phyloP scores from a whole-genome alignment of 345 rosid genomes.

The Lagerstroemia speciosa region DNA sequence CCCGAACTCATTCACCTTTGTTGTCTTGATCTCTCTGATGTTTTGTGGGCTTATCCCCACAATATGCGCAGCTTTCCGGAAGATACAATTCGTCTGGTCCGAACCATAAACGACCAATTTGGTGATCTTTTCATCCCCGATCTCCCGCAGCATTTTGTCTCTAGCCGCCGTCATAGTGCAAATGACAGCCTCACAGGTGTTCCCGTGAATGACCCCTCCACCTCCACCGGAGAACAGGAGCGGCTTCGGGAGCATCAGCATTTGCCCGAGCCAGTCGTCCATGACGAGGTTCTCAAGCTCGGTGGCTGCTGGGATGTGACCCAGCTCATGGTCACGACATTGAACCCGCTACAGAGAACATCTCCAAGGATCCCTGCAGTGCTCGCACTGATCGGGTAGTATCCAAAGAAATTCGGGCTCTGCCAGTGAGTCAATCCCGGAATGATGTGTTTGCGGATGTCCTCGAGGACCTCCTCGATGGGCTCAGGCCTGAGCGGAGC shows the following conservation, averaged over 20 bases:
- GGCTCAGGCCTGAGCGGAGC: conserved; percentile 27
- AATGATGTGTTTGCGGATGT: conserved; percentile 20
- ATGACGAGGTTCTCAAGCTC: no score
- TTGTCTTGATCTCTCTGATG: conserved; percentile 28
- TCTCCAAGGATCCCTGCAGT: conserved; percentile 26
- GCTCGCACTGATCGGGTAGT: conserved; percentile 23
- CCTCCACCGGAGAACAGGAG: no score
- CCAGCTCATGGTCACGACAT: no score
- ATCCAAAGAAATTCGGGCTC: conserved; percentile 31
- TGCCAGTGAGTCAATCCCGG: conserved; percentile 43
- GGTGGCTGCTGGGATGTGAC: no score
- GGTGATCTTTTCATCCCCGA: conserved; percentile 47
- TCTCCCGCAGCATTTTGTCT: conserved; percentile 14
- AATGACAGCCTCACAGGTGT: conserved; percentile 30
- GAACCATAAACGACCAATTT: no score
- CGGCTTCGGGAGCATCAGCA: no score
- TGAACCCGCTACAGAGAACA: conserved; percentile 27
- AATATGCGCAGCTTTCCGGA: no score
- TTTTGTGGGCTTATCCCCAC: no score
- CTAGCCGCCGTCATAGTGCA: conserved; percentile 28
- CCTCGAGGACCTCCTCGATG: conserved; percentile 22
- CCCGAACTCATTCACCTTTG: conserved; percentile 12
- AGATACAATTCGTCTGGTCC: no score
- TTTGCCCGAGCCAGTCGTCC: no score
- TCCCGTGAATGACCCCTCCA: no score